Evolutionary conservation across 768 basidiomycete species (phyloP), one percentile per base, ranked within the genome.

Genomic region (Tulasnella sp.): DNA sequence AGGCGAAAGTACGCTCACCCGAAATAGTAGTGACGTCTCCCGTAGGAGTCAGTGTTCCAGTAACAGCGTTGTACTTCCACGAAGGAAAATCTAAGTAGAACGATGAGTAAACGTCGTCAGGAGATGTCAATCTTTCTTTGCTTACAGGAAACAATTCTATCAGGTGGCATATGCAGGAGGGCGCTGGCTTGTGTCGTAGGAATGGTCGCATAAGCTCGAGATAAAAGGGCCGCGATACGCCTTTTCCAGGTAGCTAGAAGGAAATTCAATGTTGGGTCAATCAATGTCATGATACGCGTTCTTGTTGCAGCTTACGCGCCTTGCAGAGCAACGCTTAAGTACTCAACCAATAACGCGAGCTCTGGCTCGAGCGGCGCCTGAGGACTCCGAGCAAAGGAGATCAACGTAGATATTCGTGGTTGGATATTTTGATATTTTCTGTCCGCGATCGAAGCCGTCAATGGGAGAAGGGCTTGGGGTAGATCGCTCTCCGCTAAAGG

Each of bases 141-240:
- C 64, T 6, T 65, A 82, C 83, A 75, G 39, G 77, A 62, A 35
- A 81, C 69, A 2, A 83, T 74, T 59, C 79, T 75, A 14, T 83
- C 80, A 1, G 69, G 42, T 5, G 78, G 69, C 19, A 87, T 78
- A 29, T 88, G 87, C 47, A 91, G 81, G 77, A 90, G 90, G 34
- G 75, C 78, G 75, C 86, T 83, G 14, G 86, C 87, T 3, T 88
- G 81, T 2, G 83, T 71, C 12, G 87, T 73, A 14, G 86, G 84
- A 29, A 92, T 79, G 1, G 88, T 86, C 2, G 85, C 83, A 78
- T 90, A 91, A n/a, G 88, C 88, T 75, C 83, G 85, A 9, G 86
- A 84, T 26, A 91, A 76, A 9, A 91, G 81, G 0, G 76, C 75
- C 74, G 89, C 83, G 0, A 87, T 88, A 73, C 86, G 83, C 71